Conservation (phyloP, 2,329 filamentous ascomycete genomes). For the Fusarium kyushuense region DNA sequence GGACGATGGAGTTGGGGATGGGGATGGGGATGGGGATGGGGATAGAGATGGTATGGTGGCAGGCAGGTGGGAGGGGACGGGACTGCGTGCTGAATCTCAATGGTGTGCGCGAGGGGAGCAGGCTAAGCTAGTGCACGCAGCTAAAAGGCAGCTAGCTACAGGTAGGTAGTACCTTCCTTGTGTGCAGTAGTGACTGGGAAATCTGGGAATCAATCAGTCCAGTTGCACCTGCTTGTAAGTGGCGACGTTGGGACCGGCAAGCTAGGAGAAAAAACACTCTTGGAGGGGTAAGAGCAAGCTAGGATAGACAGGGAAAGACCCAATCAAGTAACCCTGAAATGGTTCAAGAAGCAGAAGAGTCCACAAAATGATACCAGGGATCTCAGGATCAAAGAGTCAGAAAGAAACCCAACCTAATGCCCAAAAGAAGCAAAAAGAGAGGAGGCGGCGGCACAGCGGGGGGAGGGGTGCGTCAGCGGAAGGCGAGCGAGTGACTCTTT, state of each 20-base stretch:
- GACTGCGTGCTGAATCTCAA: conserved; percentile 42
- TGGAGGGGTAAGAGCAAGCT: conserved; percentile 29
- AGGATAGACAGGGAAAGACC: conserved; percentile 14
- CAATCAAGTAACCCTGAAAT: conserved; percentile 32
- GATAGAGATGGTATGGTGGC: conserved; percentile 16
- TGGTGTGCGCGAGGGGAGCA: conserved; percentile 43
- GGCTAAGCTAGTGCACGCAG: conserved; percentile 36
- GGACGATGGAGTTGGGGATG: conserved; percentile 32
- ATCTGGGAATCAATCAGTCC: conserved; percentile 27
- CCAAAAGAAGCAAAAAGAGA: conserved; percentile 32
- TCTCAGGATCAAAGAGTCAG: conserved; percentile 19
- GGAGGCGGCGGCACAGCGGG: conserved; percentile 35
- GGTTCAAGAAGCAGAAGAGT: conserved; percentile 21
- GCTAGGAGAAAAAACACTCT: conserved; percentile 35
- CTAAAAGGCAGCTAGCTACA: conserved; percentile 6
- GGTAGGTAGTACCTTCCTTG: conserved; percentile 21
- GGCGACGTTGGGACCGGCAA: conserved; percentile 40
- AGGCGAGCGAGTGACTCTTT: conserved; percentile 35
- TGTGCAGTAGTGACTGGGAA: conserved; percentile 40
- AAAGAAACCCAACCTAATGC: conserved; percentile 10
- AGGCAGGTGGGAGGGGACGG: conserved; percentile 44
- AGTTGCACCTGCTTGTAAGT: conserved; percentile 39
- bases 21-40: conserved; percentile 23
- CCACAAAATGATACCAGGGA: conserved; percentile 34
- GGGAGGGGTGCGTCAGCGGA: conserved; percentile 38